These are phyloP conservation scores for Sporobolomyces phaffii DNA, from an alignment of 768 basidiomycete genomes.

Conservation along the genomic window DNA sequence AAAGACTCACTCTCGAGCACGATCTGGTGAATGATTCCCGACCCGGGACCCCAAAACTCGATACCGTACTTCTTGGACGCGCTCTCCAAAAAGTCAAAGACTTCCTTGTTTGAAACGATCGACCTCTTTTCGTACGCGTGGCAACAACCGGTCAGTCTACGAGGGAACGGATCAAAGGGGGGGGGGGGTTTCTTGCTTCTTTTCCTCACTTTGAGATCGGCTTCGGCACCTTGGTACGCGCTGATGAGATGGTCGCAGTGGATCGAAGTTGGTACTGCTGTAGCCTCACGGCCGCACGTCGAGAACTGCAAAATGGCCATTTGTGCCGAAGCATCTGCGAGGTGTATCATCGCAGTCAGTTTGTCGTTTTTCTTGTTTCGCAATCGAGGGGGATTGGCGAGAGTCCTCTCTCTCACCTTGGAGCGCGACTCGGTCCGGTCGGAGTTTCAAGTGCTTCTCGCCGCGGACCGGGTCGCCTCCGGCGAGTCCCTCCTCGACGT, in stretches of 20 bases:
- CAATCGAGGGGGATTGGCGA: constrained; percentile 41
- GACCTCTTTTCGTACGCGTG: constrained; percentile 62
- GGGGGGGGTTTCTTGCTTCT: no score
- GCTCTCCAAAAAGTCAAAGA: constrained; percentile 85
- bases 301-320: constrained; percentile 83
- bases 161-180: no score
- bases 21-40: constrained; percentile 81
- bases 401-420: constrained; percentile 80
- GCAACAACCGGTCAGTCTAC: no score
- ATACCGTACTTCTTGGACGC: constrained; percentile 58
- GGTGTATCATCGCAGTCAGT: constrained; percentile 9
- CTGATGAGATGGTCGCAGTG: constrained; percentile 98
- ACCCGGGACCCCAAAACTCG: constrained; percentile 98
- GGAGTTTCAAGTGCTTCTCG: constrained; percentile 80
- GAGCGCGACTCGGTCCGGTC: constrained; percentile 92
- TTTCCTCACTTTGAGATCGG: constrained; percentile 72
- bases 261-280: constrained; percentile 68
- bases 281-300: constrained; percentile 79
- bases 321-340: constrained; percentile 50
- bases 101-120: constrained; percentile 83
- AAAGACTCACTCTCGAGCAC: constrained; percentile 71
- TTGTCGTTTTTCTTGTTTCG: no score
- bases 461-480: constrained; percentile 67
- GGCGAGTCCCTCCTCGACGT: constrained; percentile 66
- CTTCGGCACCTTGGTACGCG: constrained; percentile 77